Evolutionary conservation across 139 green algal genomes (phyloP).

Genomic region (Closterium sp.): DNA sequence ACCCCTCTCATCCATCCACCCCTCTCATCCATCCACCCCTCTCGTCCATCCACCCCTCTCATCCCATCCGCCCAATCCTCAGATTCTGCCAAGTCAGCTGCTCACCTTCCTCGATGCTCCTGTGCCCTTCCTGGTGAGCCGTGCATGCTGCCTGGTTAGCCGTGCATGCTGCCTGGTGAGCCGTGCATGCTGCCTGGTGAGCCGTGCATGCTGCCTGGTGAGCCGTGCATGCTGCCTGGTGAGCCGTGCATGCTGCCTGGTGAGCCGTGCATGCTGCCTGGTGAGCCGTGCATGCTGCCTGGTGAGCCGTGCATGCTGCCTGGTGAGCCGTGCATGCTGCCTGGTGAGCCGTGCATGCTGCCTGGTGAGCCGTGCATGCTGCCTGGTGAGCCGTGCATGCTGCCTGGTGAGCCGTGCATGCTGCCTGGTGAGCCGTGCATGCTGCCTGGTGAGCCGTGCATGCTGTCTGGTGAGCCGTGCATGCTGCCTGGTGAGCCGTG

Average conservation of each 20-base stretch:
- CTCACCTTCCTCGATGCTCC: slow-evolving; percentile 70
- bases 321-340: slow-evolving; percentile 57
- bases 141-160: not conserved
- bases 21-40: not conserved
- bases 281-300: not conserved
- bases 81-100: slow-evolving; percentile 48
- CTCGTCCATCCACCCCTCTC: not conserved
- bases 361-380: not conserved
- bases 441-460: not conserved
- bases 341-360: too few species aligned
- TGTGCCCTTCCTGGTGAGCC: slow-evolving; percentile 75
- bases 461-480: too few species aligned
- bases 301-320: too few species aligned
- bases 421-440: too few species aligned
- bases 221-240: slow-evolving; percentile 64
- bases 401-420: slow-evolving; percentile 65
- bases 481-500: slow-evolving; percentile 68
- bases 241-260: slow-evolving; percentile 11
- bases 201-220: not conserved
- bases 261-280: not conserved
- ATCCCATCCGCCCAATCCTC: not conserved
- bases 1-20: not conserved
- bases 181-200: not conserved
- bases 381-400: too few species aligned
- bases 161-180: not conserved